Evolutionary conservation across 345 rosid genomes (phyloP).

Genomic region (Alliaria petiolata): DNA sequence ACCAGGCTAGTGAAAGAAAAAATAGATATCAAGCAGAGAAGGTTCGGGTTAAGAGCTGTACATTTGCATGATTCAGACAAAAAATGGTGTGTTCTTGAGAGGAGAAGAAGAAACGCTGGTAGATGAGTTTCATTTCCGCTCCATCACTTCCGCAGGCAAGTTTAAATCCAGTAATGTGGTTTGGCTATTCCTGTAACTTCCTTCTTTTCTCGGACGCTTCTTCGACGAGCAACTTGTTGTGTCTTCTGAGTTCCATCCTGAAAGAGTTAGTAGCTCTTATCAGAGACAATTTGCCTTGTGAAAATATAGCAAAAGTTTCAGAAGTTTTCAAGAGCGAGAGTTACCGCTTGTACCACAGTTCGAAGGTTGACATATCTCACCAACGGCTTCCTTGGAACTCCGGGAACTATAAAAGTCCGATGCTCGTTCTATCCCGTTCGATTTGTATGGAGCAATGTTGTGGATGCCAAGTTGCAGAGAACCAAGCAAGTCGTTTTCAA

Average conservation of each 20-base stretch:
- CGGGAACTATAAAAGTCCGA: constrained; percentile 46
- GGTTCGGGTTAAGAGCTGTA: not conserved
- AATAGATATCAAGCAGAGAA: not conserved
- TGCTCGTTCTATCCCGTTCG: constrained; percentile 79
- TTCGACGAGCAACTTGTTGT: constrained; percentile 45
- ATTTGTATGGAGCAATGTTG: constrained; percentile 68
- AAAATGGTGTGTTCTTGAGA: not conserved
- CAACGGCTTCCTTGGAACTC: constrained; percentile 34
- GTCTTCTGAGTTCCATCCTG: constrained; percentile 42
- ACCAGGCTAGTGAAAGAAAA: not conserved
- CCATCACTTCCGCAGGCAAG: constrained; percentile 52
- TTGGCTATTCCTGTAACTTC: constrained; percentile 11
- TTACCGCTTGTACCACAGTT: constrained; percentile 44
- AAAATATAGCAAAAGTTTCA: not conserved
- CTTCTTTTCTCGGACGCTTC: constrained; percentile 60
- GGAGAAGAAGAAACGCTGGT: not conserved
- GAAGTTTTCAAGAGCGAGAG: not conserved
- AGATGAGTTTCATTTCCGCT: not conserved
- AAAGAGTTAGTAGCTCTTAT: not conserved
- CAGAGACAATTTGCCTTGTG: not conserved
- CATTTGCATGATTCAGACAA: not conserved
- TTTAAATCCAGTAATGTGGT: constrained; percentile 55
- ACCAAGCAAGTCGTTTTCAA: constrained; percentile 76
- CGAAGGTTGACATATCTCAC: constrained; percentile 34
- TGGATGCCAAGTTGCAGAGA: constrained; percentile 61